Base-by-base conservation (phyloP, 2,329 filamentous ascomycete species). In the Juglanconis sp. region DNA sequence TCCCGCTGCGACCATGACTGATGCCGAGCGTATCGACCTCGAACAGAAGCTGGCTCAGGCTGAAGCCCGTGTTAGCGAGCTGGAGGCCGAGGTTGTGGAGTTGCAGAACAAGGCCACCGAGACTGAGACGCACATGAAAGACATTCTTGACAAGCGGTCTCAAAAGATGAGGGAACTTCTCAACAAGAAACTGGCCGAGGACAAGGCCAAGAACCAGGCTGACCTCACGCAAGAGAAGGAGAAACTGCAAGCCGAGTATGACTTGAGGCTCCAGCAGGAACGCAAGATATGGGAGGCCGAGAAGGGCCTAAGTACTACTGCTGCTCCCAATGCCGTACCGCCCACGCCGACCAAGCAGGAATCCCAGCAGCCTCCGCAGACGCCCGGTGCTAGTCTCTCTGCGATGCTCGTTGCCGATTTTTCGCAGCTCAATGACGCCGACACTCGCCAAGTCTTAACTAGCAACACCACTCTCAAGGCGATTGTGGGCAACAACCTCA, bases 101-200 rank as follows among this genome's bases (percentile, higher is more conserved):
- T 82, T 84, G 51, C 87, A 92, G 68, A 76, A 79, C 13, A 88
- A 87, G 72, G 82, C 79, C 1, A 81, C 83, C 57, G 84, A 87
- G 62, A 77, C 89, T 15, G 89, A 93, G 68, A 82, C 85, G 35
- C 81, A 79, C 57, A 81, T 86, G 50, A 79, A 84, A 59, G 76
- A 74, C 40, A 86, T 82, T 10, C 79, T 90, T 61, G 89, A 89
- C 67, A 77, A 81, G 56, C 82, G 87, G 49, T 87, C 86, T 1
- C 85, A 90, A 48, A 84, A 83, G 70, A 89, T 91, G 87, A 89
- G 87, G 68, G 80, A 83, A 30, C 75, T 82, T 1, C 75, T 91
- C 53, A 88, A 87, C 67, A 87, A 85, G 69, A 91, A 89, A 70
- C 79, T 96, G 15, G 84, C 80, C 59, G 91, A 91, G 66, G 83